Percentiles rank a stretch among this genome's conserved stretches.
These are phyloP conservation scores for Fusarium sp. DNA, from an alignment of 2,329 filamentous ascomycete species.

Conservation along the genomic window DNA sequence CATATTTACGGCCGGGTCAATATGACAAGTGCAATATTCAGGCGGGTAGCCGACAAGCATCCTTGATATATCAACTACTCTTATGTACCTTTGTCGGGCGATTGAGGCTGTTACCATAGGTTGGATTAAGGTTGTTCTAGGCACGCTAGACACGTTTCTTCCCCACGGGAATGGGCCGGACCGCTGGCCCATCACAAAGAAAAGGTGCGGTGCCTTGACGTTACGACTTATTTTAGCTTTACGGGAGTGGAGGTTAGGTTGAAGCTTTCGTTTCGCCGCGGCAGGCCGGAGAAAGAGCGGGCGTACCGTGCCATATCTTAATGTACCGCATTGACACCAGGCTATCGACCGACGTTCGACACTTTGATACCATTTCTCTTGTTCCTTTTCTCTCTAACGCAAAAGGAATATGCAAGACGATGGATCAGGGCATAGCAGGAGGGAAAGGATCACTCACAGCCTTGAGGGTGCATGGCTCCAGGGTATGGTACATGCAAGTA, in stretches of 20 bases:
- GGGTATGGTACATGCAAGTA: constrained; percentile 3
- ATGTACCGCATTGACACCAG: too few relatives aligned
- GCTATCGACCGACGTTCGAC: too few relatives aligned
- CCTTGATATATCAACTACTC: neutral
- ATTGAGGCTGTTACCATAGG: constrained; percentile 8
- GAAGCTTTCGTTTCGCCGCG: neutral
- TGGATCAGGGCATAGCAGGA: constrained; percentile 11
- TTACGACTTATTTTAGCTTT: neutral
- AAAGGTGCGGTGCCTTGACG: constrained; percentile 5
- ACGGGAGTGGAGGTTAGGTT: constrained; percentile 11
- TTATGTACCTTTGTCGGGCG: neutral
- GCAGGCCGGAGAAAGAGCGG: constrained; percentile 10
- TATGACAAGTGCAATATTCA: constrained; percentile 1
- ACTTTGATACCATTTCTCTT: neutral
- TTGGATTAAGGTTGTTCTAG: constrained; percentile 42
- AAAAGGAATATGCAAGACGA: constrained; percentile 11
- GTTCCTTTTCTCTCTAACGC: neutral
- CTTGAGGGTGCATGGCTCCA: neutral
- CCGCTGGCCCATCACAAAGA: constrained; percentile 21
- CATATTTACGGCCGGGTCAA: constrained; percentile 4
- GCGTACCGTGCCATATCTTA: neutral
- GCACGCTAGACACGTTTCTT: constrained; percentile 34
- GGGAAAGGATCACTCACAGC: constrained; percentile 16
- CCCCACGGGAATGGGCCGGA: constrained; percentile 29
- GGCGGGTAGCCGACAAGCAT: neutral